phyloP scores from a whole-genome alignment of 192 early-diverging fungal species.

The Entomortierella chlamydospora region DNA sequence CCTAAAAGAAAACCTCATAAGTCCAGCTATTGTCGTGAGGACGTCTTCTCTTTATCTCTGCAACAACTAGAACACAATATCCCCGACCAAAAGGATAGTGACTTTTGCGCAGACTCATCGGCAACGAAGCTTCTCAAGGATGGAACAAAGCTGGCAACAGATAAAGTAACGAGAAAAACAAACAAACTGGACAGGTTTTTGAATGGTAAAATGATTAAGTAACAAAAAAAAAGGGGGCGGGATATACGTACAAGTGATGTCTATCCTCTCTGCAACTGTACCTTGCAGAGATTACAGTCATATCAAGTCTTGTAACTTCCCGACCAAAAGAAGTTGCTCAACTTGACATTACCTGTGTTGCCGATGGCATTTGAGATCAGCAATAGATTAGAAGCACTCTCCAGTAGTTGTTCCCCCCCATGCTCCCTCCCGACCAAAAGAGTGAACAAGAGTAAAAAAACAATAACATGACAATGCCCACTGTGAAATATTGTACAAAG shows the following conservation, averaged over 20 bases:
- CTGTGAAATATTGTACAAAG: neutral
- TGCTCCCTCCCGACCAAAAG: constrained; percentile 48
- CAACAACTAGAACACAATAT: neutral
- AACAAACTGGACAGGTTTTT: constrained; percentile 25
- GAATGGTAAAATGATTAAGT: constrained; percentile 21
- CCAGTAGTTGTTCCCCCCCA: neutral
- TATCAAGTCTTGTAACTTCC: constrained; percentile 5
- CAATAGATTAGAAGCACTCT: neutral
- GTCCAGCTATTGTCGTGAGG: no score
- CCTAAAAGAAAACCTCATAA: constrained; percentile 36
- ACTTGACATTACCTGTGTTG: neutral
- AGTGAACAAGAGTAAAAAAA: neutral
- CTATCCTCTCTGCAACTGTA: no score
- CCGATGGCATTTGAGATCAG: neutral
- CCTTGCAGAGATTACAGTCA: neutral
- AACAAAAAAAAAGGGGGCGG: neutral
- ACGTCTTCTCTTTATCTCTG: neutral
- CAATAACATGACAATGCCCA: neutral
- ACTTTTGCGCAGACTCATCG: no score
- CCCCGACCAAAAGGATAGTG: constrained; percentile 45
- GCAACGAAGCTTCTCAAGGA: no score
- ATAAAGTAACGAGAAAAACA: no score
- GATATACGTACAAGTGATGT: neutral
- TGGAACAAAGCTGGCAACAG: no score
- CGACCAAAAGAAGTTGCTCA: constrained; percentile 44